Base-by-base conservation (phyloP, 805 yeast genomes). In the Pichia membranifaciens region DNA sequence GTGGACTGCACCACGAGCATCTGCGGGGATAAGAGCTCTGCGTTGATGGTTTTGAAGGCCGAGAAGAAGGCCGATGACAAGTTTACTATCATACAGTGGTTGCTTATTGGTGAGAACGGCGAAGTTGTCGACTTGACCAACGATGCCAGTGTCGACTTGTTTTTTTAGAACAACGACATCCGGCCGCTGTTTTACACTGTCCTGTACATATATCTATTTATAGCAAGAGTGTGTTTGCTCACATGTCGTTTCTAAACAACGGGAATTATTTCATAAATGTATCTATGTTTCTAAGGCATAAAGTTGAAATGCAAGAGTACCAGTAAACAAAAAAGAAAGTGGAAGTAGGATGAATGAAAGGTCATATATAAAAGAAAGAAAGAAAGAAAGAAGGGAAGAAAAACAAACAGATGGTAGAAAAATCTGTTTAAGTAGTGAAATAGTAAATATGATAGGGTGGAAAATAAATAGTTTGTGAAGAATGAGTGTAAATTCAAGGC, bases 1-100 rank as follows among this genome's bases (percentile, higher is more conserved):
- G 84, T 93, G 36, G 84, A 91, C 62, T 78, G 93, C 52, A 64
- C 65, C 25, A 89, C 88, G 57, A 67, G 73, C 32, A 85, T 88
- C 33, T 73, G 74, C 55, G 99, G 98, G 10, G 75, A 75, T 45
- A 73, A 74, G 54, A 73, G 70, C 16, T 59, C 65, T 5, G 77
- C 76, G 2, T 82, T 78, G 16, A 71, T 75, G 52, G 76, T 79
- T 37, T 75, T 93, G 62, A 75, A 77, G 50, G 96, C 96, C n/a
- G 75, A 75, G 48, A 77, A 48, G 40, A 46, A 35, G 3, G 23
- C 91, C 63, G 78, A 76, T 35, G 79, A 78, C 35, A 78, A 75
- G 41, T 85, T 82, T 59, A 63, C 67, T 20, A 81, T 84, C 44
- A 70, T 71, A 17, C 78, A 77, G 51, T 85, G 93, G 91, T 71